Evolutionary conservation across 345 rosid species (phyloP).

Genomic region (Salix purpurea): DNA sequence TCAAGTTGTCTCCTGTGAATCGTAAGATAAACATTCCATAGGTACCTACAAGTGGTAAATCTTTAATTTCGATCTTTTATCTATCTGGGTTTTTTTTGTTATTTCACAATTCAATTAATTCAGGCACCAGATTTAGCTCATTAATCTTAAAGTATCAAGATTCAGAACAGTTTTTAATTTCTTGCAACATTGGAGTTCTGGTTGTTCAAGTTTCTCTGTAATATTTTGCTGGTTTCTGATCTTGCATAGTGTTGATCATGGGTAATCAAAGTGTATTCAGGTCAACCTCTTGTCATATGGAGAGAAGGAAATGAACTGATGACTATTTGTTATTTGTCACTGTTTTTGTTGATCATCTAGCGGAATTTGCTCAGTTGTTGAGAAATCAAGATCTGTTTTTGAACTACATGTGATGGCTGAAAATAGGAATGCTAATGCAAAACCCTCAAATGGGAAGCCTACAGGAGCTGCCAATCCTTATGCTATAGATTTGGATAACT

Average conservation of each 20-base stretch:
- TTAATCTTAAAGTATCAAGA: not conserved
- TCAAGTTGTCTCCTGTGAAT: not conserved
- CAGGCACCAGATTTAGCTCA: not conserved
- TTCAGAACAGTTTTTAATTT: not conserved
- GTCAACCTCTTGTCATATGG: not conserved
- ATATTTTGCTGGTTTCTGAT: not conserved
- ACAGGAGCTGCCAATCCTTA: constrained; percentile 40
- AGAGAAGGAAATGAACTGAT: not conserved
- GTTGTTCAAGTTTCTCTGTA: not conserved
- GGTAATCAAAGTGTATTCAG: not conserved
- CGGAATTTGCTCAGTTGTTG: not conserved
- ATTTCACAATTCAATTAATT: not conserved
- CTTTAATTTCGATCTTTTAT: not conserved
- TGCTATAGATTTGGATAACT: constrained; percentile 55
- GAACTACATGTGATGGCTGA: constrained; percentile 48
- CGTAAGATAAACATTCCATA: not conserved
- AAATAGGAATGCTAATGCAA: constrained; percentile 46
- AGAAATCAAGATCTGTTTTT: not conserved
- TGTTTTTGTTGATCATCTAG: constrained; percentile 6
- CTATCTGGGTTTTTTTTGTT: not conserved
- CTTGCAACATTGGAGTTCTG: not conserved
- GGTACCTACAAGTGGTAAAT: not conserved
- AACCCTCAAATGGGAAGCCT: constrained; percentile 33
- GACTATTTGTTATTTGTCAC: not conserved
- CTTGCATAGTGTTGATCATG: not conserved